phyloP scores from a whole-genome alignment of 345 rosid species.

The Populus davidiana region DNA sequence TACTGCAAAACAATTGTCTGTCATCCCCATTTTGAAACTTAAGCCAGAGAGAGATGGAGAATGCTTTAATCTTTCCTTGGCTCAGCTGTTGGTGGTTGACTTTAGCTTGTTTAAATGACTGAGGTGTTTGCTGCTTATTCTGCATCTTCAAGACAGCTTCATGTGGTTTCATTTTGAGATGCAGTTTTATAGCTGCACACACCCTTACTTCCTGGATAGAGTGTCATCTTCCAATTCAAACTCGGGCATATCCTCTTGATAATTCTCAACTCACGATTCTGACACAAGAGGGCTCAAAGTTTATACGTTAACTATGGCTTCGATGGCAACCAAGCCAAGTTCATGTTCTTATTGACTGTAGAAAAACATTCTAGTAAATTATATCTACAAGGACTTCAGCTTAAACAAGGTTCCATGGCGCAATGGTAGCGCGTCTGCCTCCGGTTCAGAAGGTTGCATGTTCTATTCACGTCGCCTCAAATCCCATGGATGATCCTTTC shows the following conservation, averaged over 20 bases:
- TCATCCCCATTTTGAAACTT: background rate
- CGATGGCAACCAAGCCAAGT: background rate
- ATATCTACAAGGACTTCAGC: too few relatives aligned
- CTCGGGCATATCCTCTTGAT: background rate
- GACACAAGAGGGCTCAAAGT: background rate
- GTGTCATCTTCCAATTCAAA: background rate
- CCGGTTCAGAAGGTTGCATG: conserved; percentile 99
- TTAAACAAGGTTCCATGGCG: conserved; percentile 69
- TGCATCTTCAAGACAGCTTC: background rate
- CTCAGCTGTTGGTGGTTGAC: background rate
- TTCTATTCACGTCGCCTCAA: conserved; percentile 93
- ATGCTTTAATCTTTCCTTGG: background rate
- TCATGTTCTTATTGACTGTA: background rate
- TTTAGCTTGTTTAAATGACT: background rate
- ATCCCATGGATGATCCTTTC: background rate
- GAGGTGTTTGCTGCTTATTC: background rate
- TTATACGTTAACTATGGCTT: background rate
- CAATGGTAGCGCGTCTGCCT: conserved; percentile 99
- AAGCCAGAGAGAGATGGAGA: background rate
- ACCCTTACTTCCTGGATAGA: background rate
- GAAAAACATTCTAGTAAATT: fast-evolving
- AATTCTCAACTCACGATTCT: background rate
- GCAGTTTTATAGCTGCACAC: background rate
- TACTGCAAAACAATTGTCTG: background rate
- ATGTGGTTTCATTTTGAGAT: background rate